A percentile compares a stretch with the other conserved stretches of the same genome.
phyloP scores from a whole-genome alignment of 2,329 filamentous ascomycete genomes.

The Fusarium annulatum region DNA sequence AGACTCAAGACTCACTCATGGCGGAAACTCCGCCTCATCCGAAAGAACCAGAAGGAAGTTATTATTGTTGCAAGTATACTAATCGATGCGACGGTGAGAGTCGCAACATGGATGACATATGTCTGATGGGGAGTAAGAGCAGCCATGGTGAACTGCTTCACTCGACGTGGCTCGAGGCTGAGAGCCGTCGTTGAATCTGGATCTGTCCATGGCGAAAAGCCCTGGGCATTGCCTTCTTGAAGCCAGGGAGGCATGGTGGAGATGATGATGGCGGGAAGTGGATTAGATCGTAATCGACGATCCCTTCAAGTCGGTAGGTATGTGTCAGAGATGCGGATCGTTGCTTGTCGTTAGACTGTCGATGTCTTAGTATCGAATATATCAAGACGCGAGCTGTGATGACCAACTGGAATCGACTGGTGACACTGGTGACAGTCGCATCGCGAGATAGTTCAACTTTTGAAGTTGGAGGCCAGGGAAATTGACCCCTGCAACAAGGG shows the following conservation, averaged over 20 bases:
- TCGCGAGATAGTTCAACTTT: not conserved
- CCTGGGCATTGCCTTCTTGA: slow-evolving; percentile 10
- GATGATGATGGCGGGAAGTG: slow-evolving; percentile 8
- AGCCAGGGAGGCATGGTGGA: slow-evolving; percentile 37
- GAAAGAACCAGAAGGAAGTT: slow-evolving; percentile 77
- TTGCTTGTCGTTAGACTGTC: slow-evolving; percentile 5
- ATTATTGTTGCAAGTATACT: slow-evolving; percentile 68
- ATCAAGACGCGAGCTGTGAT: slow-evolving; percentile 3
- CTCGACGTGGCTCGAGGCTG: slow-evolving; percentile 24
- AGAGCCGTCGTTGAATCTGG: slow-evolving; percentile 1
- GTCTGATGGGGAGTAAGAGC: slow-evolving; percentile 34
- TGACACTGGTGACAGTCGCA: slow-evolving; percentile 21
- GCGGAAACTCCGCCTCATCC: slow-evolving; percentile 79
- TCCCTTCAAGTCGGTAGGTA: slow-evolving; percentile 2
- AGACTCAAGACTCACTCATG: slow-evolving; percentile 61
- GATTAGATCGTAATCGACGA: not conserved
- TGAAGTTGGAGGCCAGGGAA: not conserved
- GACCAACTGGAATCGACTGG: slow-evolving; percentile 5
- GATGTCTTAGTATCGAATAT: slow-evolving; percentile 15
- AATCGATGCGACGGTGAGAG: slow-evolving; percentile 57
- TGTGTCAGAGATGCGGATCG: slow-evolving; percentile 10
- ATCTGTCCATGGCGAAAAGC: slow-evolving; percentile 22
- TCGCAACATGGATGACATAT: slow-evolving; percentile 40
- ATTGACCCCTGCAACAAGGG: not conserved
- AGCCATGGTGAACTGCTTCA: slow-evolving; percentile 31